Percentiles rank a stretch among this genome's conserved stretches.
These are phyloP conservation scores for Flaveria bidentis DNA, from an alignment of 129 eudicot species.

Conservation along the genomic window DNA sequence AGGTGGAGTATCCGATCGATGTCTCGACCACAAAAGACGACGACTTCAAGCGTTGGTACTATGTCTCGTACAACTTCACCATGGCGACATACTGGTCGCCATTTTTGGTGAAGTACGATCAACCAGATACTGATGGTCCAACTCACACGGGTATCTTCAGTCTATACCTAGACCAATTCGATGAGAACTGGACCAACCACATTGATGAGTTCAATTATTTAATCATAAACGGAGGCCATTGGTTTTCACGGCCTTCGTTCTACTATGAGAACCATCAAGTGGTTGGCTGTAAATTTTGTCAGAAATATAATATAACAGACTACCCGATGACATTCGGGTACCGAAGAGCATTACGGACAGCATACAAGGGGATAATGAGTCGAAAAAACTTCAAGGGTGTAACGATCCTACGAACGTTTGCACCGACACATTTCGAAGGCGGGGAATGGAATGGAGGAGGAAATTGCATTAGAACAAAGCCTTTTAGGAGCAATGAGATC, in stretches of 20 bases:
- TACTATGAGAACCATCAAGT: constrained; percentile 43
- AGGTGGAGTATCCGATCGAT: constrained; percentile 61
- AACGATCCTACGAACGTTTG: constrained; percentile 47
- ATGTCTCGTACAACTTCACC: constrained; percentile 49
- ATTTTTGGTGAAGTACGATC: constrained; percentile 39
- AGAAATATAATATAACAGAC: constrained; percentile 41
- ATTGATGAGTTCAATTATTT: constrained; percentile 50
- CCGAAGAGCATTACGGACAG: constrained; percentile 46
- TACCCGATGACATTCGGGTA: constrained; percentile 44
- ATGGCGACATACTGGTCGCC: constrained; percentile 54
- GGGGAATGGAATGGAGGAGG: constrained; percentile 71
- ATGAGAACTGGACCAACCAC: constrained; percentile 47
- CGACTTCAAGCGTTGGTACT: constrained; percentile 49
- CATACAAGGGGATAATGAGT: constrained; percentile 45
- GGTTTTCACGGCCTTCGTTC: constrained; percentile 55
- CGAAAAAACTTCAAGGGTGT: constrained; percentile 43
- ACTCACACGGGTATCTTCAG: constrained; percentile 45
- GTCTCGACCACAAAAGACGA: constrained; percentile 48
- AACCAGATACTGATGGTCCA: constrained; percentile 42
- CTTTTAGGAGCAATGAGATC: constrained; percentile 48
- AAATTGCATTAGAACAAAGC: constrained; percentile 52
- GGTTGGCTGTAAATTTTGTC: constrained; percentile 56
- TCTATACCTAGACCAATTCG: constrained; percentile 53
- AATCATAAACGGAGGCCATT: constrained; percentile 59
- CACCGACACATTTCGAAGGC: constrained; percentile 64